Conservation (phyloP, 768 basidiomycete genomes). For the Auricularia heimuer region DNA sequence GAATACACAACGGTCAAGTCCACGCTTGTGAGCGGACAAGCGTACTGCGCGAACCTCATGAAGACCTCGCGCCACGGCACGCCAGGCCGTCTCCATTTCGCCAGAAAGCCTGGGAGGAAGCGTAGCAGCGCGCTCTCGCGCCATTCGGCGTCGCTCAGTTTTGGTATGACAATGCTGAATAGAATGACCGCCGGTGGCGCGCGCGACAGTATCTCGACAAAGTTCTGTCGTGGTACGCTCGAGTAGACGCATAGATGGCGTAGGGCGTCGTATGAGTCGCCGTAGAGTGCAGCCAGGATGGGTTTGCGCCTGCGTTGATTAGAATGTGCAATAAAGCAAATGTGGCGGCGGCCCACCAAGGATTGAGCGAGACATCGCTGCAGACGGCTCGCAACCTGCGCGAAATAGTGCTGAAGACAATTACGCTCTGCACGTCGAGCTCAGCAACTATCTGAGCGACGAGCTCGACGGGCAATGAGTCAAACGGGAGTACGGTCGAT, state of each 20-base stretch:
- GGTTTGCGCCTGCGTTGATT: constrained; percentile 72
- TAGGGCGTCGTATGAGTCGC: constrained; percentile 39
- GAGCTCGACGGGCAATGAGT: constrained; percentile 60
- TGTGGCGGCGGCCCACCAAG: background rate
- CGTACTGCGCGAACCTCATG: constrained; percentile 41
- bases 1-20: background rate
- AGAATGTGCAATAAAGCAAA: constrained; percentile 30
- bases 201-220: constrained; percentile 63
- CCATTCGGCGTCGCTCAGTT: constrained; percentile 58
- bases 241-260: constrained; percentile 51
- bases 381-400: constrained; percentile 45
- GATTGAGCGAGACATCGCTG: constrained; percentile 20
- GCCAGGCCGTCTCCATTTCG: constrained; percentile 51
- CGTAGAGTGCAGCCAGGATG: constrained; percentile 47
- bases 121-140: constrained; percentile 61
- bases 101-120: constrained; percentile 65
- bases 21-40: no score
- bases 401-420: constrained; percentile 51
- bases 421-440: constrained; percentile 52
- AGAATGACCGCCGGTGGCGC: constrained; percentile 55
- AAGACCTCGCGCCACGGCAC: constrained; percentile 55
- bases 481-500: background rate
- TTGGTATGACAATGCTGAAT: constrained; percentile 59
- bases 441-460: constrained; percentile 62
- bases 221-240: constrained; percentile 66